Conservation (phyloP, 805 yeast species). For the Candida manassasensis region DNA sequence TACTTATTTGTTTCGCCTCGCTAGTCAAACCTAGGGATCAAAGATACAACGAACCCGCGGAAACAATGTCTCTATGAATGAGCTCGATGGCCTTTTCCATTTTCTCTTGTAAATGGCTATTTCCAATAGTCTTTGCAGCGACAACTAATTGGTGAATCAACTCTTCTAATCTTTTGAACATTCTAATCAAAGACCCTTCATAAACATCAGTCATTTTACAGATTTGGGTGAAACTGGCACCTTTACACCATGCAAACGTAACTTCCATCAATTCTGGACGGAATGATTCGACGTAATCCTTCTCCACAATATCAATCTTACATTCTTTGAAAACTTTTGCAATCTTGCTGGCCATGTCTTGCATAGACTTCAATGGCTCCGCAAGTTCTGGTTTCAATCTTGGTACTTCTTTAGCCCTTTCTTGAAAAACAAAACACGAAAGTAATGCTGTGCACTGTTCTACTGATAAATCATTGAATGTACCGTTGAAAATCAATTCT, state of each 20-base stretch:
- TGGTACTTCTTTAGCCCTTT: conserved; percentile 84
- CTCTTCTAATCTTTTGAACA: conserved; percentile 93
- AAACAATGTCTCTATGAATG: conserved; percentile 92
- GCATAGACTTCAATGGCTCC: conserved; percentile 86
- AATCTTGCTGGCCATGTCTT: conserved; percentile 85
- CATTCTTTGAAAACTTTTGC: conserved; percentile 88
- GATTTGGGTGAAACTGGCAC: conserved; percentile 92
- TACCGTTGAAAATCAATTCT: conserved; percentile 92
- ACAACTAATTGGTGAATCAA: conserved; percentile 81
- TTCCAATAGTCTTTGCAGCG: conserved; percentile 95
- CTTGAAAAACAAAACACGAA: conserved; percentile 96
- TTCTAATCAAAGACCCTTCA: conserved; percentile 92
- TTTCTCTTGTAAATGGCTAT: conserved; percentile 75
- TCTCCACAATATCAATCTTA: conserved; percentile 84
- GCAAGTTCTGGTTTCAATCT: conserved; percentile 82
- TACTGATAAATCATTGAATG: conserved; percentile 79
- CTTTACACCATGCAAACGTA: conserved; percentile 93
- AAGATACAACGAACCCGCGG: conserved; percentile 89
- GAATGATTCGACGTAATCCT: conserved; percentile 88
- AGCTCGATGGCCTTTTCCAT: conserved; percentile 82
- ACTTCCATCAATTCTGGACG: conserved; percentile 96
- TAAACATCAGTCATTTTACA: conserved; percentile 99
- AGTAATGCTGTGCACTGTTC: conserved; percentile 90
- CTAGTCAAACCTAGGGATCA: no score
- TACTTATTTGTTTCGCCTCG: no score